These are phyloP conservation scores for Xylariomycetidae sp. DNA, from an alignment of 2,329 filamentous ascomycete genomes.

Conservation along the genomic window DNA sequence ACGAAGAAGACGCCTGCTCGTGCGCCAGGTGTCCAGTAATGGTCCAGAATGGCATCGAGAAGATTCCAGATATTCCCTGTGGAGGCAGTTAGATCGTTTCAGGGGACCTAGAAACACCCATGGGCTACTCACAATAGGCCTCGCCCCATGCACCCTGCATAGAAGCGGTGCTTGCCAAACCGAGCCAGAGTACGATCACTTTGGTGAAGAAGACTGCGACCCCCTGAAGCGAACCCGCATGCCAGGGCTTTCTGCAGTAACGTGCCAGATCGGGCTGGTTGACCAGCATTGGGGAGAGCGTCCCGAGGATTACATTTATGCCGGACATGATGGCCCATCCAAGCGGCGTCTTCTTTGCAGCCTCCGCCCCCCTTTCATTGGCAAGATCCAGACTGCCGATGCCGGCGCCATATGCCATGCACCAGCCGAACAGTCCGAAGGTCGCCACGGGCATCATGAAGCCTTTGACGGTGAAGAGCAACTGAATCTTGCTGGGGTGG, in stretches of 20 bases:
- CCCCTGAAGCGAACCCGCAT: slow-evolving; percentile 28
- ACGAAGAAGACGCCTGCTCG: slow-evolving; percentile 32
- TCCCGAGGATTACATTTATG: slow-evolving; percentile 34
- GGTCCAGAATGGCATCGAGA: slow-evolving; percentile 31
- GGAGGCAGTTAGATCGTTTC: neutral
- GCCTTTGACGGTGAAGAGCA: slow-evolving; percentile 32
- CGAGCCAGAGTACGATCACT: slow-evolving; percentile 25
- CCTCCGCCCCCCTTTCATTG: slow-evolving; percentile 18
- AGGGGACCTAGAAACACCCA: neutral
- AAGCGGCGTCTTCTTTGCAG: slow-evolving; percentile 20
- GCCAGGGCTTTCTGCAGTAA: slow-evolving; percentile 26
- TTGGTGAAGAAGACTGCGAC: slow-evolving; percentile 19
- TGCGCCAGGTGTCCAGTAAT: slow-evolving; percentile 31
- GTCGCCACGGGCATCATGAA: slow-evolving; percentile 29
- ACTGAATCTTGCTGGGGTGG: slow-evolving; percentile 30
- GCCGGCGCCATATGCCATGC: slow-evolving; percentile 24
- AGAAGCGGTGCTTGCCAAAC: slow-evolving; percentile 25
- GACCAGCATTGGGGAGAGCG: slow-evolving; percentile 29
- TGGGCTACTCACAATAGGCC: slow-evolving; percentile 26
- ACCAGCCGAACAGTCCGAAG: slow-evolving; percentile 33
- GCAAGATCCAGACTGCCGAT: slow-evolving; percentile 21
- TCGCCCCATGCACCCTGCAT: slow-evolving; percentile 30
- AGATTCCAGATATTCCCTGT: slow-evolving; percentile 18
- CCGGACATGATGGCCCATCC: slow-evolving; percentile 34
- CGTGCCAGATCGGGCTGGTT: slow-evolving; percentile 33